A percentile compares a stretch with the other conserved stretches of the same genome.
Conservation (phyloP, 2,329 filamentous ascomycete species). For the Phaeosphaeria sp. region DNA sequence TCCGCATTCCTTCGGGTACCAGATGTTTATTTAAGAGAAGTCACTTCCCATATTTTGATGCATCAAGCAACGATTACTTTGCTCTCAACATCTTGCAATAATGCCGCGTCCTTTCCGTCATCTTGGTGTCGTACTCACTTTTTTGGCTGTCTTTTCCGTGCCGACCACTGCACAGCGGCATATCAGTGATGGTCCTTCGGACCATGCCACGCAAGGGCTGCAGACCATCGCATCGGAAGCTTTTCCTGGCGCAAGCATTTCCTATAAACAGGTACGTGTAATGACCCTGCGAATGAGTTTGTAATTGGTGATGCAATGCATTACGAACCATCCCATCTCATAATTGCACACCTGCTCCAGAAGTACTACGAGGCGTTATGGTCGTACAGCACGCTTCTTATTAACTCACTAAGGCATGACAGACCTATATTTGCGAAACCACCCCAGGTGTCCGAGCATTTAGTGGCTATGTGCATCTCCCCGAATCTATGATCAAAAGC, state of each 20-base stretch:
- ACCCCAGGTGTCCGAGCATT: constrained; percentile 60
- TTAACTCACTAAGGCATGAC: background rate
- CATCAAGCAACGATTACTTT: background rate
- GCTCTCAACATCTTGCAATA: background rate
- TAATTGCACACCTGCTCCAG: too few species aligned
- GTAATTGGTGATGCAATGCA: too few species aligned
- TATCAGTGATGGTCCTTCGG: background rate
- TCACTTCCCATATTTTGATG: background rate
- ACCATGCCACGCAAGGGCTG: background rate
- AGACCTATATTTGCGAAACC: constrained; percentile 57
- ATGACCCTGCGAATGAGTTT: background rate
- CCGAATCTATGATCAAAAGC: constrained; percentile 23
- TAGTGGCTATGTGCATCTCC: constrained; percentile 64
- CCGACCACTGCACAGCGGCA: background rate
- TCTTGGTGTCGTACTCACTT: background rate
- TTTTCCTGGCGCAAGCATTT: background rate
- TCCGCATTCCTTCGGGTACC: background rate
- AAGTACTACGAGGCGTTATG: too few species aligned
- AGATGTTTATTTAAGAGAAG: background rate
- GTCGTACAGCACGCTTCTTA: background rate
- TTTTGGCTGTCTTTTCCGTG: background rate
- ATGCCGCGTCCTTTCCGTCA: background rate
- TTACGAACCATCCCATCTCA: too few species aligned
- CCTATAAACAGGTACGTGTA: constrained; percentile 5
- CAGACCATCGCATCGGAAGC: background rate